These are phyloP conservation scores for Lactifluus piperatus DNA, from an alignment of 768 basidiomycete species.

Conservation along the genomic window DNA sequence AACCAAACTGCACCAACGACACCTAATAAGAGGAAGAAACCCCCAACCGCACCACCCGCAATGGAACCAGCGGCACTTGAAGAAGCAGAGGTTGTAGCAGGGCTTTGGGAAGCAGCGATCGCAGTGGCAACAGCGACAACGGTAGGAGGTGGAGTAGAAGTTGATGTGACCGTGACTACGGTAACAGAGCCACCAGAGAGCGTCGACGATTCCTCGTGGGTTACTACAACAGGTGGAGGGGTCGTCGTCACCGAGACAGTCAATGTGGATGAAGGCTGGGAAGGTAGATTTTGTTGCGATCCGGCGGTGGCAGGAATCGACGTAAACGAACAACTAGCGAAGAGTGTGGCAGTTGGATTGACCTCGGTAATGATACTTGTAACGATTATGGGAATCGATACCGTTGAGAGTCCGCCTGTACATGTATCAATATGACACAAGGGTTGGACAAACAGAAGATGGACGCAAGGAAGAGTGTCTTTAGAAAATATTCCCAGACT, in stretches of 20 bases:
- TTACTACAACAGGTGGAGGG: conserved; percentile 2
- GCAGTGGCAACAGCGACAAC: background rate
- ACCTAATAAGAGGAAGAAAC: conserved; percentile 9
- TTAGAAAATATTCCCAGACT: background rate
- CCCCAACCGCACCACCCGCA: conserved; percentile 13
- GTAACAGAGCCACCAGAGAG: background rate
- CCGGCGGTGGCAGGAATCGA: background rate
- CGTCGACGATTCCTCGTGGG: background rate
- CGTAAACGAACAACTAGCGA: conserved; percentile 8
- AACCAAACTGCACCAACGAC: conserved; percentile 10
- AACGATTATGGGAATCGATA: conserved; percentile 8
- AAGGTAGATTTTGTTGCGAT: background rate
- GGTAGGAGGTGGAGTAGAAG: conserved; percentile 6
- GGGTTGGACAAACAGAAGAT: background rate
- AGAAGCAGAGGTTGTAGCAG: background rate
- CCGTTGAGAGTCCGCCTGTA: conserved; percentile 14
- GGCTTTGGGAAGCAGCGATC: background rate
- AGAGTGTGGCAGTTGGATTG: conserved; percentile 15
- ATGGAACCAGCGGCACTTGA: conserved; percentile 8
- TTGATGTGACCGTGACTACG: background rate
- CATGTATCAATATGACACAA: background rate
- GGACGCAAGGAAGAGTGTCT: background rate
- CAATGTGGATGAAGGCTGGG: background rate
- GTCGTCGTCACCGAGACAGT: background rate
- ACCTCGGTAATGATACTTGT: conserved; percentile 9